Conservation (phyloP, 148 eudicot species). For the Arbutus unedo region DNA sequence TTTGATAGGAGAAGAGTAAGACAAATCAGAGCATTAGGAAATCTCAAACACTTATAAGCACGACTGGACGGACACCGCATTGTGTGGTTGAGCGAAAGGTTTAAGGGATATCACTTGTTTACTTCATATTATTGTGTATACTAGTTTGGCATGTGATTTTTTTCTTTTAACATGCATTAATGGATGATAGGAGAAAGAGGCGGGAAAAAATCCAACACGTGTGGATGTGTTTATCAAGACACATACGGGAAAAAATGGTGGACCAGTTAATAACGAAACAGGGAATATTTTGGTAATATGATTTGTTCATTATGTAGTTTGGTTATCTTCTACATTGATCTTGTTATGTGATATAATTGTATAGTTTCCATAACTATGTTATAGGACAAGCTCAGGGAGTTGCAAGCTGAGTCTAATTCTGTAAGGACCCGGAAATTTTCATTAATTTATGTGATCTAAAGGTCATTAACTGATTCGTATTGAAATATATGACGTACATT, state of each 20-base stretch:
- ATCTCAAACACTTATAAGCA: not conserved
- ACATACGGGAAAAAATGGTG: not conserved
- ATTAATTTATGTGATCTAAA: no score
- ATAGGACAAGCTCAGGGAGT: not conserved
- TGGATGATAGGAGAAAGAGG: not conserved
- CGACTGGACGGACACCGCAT: not conserved
- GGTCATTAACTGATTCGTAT: no score
- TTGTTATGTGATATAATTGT: not conserved
- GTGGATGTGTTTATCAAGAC: not conserved
- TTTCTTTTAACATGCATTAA: not conserved
- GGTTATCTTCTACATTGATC: no score
- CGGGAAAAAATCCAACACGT: not conserved
- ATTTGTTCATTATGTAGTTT: not conserved
- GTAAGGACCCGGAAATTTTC: no score
- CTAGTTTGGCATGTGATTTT: not conserved
- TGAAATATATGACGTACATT: no score
- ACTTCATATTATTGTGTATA: no score
- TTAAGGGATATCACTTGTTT: not conserved
- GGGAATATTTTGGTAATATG: not conserved
- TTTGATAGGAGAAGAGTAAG: not conserved
- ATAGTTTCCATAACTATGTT: no score
- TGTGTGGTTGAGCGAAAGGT: not conserved
- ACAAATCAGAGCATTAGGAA: not conserved
- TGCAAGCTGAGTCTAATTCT: no score
- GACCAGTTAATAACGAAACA: not conserved